These are phyloP conservation scores for Echium plantagineum DNA, from an alignment of 257 asterid species.

Conservation along the genomic window DNA sequence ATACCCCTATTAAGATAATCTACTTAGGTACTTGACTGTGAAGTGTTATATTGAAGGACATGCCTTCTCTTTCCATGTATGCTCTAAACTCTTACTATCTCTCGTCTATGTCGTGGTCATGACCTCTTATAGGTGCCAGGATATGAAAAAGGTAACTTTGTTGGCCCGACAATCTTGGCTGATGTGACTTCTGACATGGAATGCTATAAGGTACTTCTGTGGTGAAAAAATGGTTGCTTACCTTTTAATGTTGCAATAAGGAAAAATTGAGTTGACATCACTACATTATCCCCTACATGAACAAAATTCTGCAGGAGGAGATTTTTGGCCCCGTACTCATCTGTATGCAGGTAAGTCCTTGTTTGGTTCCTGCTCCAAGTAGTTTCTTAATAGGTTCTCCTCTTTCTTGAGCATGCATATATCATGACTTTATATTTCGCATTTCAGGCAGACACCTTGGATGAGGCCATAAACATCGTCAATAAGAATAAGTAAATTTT, in stretches of 20 bases:
- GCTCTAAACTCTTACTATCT: neutral
- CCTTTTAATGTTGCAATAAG: neutral
- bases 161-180: slow-evolving; percentile 89
- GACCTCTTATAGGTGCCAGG: slow-evolving; percentile 62
- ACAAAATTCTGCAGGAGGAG: slow-evolving; percentile 60
- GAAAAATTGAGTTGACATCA: neutral
- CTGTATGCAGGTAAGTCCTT: slow-evolving; percentile 70
- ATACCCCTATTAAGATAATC: too few species aligned
- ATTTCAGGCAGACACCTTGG: slow-evolving; percentile 84
- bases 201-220: slow-evolving; percentile 59
- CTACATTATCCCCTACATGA: neutral
- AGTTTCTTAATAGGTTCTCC: neutral
- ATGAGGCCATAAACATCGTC: slow-evolving; percentile 74
- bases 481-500: slow-evolving; percentile 57
- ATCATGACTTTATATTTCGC: slow-evolving; percentile 5
- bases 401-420: neutral
- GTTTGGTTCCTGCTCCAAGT: neutral
- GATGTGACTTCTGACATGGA: slow-evolving; percentile 90
- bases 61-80: neutral
- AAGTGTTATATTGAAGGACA: too few species aligned
- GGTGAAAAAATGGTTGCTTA: neutral
- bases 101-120: neutral
- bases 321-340: slow-evolving; percentile 94
- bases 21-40: too few species aligned
- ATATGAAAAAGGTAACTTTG: slow-evolving; percentile 85